These are phyloP conservation scores for Nicotiana noctiflora DNA, from an alignment of 257 asterid genomes.

Conservation along the genomic window DNA sequence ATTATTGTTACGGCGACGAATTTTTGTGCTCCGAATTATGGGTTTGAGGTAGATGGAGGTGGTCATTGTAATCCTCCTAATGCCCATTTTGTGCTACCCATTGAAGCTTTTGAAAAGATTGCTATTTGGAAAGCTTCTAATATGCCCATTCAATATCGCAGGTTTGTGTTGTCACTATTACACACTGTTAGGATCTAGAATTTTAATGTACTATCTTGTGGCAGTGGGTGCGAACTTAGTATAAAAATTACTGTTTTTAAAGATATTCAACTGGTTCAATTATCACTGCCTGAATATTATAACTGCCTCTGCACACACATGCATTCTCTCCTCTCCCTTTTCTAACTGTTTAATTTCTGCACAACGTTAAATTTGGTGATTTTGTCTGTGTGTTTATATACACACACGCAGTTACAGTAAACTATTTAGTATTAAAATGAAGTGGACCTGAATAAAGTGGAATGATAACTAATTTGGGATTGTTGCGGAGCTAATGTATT, in stretches of 20 bases:
- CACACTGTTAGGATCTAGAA: too few species aligned
- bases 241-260: neutral
- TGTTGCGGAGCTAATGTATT: too few species aligned
- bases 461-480: too few species aligned
- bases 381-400: too few species aligned
- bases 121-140: constrained; percentile 94
- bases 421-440: neutral
- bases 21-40: constrained; percentile 93
- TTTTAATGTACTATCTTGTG: too few species aligned
- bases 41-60: constrained; percentile 69
- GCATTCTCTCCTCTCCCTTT: neutral
- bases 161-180: constrained; percentile 12
- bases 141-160: constrained; percentile 82
- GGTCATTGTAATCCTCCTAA: constrained; percentile 94
- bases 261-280: neutral
- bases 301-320: too few species aligned
- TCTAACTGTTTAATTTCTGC: neutral
- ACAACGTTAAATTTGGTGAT: too few species aligned
- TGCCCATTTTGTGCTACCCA: constrained; percentile 86
- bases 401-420: too few species aligned
- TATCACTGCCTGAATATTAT: too few species aligned
- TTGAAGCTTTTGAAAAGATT: constrained; percentile 87
- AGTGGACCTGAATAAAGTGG: neutral
- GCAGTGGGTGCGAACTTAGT: neutral
- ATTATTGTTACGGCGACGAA: constrained; percentile 87